Evolutionary conservation across 2,329 filamentous ascomycete species (phyloP), one percentile per base, ranked within the genome.

Genomic region (Arthrinium phaeospermum): DNA sequence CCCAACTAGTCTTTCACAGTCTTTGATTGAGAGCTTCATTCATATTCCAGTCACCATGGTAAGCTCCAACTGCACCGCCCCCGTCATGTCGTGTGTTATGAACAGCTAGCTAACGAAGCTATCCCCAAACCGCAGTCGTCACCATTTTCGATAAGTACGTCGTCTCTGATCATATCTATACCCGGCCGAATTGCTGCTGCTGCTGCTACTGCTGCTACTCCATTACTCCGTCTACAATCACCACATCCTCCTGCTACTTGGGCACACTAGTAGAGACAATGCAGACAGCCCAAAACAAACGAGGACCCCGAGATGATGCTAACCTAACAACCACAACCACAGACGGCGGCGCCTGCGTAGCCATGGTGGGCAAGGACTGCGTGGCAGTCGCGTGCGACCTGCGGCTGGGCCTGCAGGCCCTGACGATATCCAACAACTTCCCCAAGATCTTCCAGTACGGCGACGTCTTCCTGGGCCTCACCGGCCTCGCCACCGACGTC

Each of bases 321-420:
- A 41, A 70, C 64, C 44, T 51, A 1, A n/a, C 49, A 41, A 69
- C 64, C 44, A 51, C 13, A 22, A 37, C 72, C 71, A 75, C 76
- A 92, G 90, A 92, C 83, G 96, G 96, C 86, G 96, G 96, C 83
- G 96, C 96, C 87, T 96, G 93, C 86, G 95, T 98, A 77, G 96
- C 96, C 85, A 98, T 98, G 96, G 95, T 98, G 76, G 96, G 96
- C 88, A 98, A 99, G 87, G 95, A 98, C 91, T 99, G 96, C 85
- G 96, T 99, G 74, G 96, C 96, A 85, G 98, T 99, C 82, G 96
- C 96, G 83, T 99, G 96, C 88, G 96, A 99, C 86, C 94, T 99
- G 77, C 96, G 96, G 76, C 94, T 99, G 77, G 96, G 96, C 80
- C 92, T 98, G 82, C 96, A 99, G 87, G 90, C 96, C 81, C 90